Evolutionary conservation across 257 asterid species (phyloP), one percentile per base, ranked within the genome.

Genomic region (Paraleonurus japonicus): DNA sequence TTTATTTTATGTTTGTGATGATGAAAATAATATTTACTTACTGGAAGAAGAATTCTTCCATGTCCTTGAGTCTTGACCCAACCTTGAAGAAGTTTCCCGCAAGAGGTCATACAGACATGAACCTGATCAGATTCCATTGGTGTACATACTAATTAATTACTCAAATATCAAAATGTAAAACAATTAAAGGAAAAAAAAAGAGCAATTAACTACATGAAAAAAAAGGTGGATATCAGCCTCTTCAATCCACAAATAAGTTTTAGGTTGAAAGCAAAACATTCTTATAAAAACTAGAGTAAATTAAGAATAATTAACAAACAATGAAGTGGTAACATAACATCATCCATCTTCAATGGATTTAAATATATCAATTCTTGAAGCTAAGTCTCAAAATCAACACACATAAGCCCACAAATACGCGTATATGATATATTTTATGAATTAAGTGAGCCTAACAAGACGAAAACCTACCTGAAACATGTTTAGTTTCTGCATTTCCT

Each of bases 21-120:
- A 41, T 41, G n/a, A 41, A 41, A 58, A 13, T 4, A 32, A 28
- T 6, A 57, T 2, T 15, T 41, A 62, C 79, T 72, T 76, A 85
- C 96, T 69, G 39, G 84, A 50, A 67, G 78, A 55, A 69, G 81
- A 59, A 45, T 80, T 54, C 13, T 30, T 43, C 72, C 45, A 54
- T 22, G 76, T 86, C 59, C 39, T 70, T 1, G 74, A 53, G 59
- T 63, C 54, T 16, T 71, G 63, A 55, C 74, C 65, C 83, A 87
- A 78, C 54, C 75, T 78, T 75, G 91, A 75, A 67, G 91, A 78
- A 64, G 80, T 61, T 60, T 89, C 96, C 86, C 72, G 72, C 51
- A 89, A 62, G 68, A 89, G 91, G 65, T 89, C 93, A 33, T 76
- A 79, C 30, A 87, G 89, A 77, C 83, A 76, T 39, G 75, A 61